Evolutionary conservation across 2,329 filamentous ascomycete species (phyloP), one percentile per base, ranked within the genome.

Genomic region (Clonostachys solani): DNA sequence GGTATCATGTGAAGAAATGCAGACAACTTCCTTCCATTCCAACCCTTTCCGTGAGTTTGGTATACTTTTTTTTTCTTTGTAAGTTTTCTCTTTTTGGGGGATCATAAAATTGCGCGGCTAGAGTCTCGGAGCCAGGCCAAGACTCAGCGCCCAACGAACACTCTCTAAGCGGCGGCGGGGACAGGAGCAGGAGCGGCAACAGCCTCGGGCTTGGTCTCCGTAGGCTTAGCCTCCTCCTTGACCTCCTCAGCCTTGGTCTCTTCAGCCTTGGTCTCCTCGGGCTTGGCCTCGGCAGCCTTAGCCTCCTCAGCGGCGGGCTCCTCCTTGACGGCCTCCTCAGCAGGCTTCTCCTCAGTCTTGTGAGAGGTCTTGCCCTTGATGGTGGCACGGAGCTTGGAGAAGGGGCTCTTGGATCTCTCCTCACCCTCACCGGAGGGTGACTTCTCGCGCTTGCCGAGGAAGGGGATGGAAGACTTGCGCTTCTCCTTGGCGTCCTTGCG

Each of bases 371-470:
- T 73, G 61, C 63, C 59, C 64, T 76, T 77, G 68, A 80, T 78
- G 54, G 76, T 79, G 59, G 74, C 74, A 57, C 75, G 74, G 60
- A 83, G 68, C 75, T 81, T 81, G 48, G 78, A 82, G 74, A 83
- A 83, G 47, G 75, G 69, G 49, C 73, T 72, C 53, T 74, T 75
- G 52, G 56, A 57, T 72, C 79, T 79, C 67, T 81, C 75, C 54
- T 80, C 75, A 62, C 87, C 84, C 57, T 82, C 76, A 54, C 84
- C 84, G 35, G 70, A 60, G 42, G 72, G 64, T 35, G 68, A 68
- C 69, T 80, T 79, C 66, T 87, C 84, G 78, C 92, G 92, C 80
- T 89, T 87, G 59, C 89, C 83, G 61, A 83, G 84, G 70, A 95
- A 95, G 43, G 78, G 77, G 9, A 82, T 68, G 60, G 92, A 85